Conservation (phyloP, 305 asterid species). For the Striga hermonthica region DNA sequence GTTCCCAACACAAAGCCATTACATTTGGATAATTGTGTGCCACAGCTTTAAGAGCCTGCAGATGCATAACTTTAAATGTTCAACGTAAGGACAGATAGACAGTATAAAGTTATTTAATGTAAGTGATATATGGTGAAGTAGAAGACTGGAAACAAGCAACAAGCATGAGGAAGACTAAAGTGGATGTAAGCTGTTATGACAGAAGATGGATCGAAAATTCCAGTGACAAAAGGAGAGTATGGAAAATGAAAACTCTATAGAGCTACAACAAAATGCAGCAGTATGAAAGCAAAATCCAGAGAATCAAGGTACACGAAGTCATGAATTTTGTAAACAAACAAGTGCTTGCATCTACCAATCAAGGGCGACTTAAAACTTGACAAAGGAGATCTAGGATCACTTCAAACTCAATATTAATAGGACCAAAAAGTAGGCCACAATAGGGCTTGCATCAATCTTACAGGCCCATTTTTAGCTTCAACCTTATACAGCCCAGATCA, state of each 20-base stretch:
- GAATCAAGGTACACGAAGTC: not conserved
- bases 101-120: slow-evolving; percentile 7
- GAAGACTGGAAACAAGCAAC: slow-evolving; percentile 5
- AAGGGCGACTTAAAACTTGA: not conserved
- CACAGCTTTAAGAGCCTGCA: slow-evolving; percentile 85
- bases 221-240: not conserved
- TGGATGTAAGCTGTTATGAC: slow-evolving; percentile 2
- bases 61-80: slow-evolving; percentile 29
- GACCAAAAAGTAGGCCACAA: not conserved
- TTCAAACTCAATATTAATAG: slow-evolving; percentile 12
- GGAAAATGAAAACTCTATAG: not conserved
- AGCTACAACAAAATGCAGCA: not conserved
- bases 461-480: slow-evolving; percentile 6
- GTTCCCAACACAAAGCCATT: slow-evolving; percentile 70
- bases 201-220: not conserved
- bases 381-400: slow-evolving; percentile 11
- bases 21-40: slow-evolving; percentile 91
- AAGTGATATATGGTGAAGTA: slow-evolving; percentile 12
- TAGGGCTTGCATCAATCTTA: not conserved
- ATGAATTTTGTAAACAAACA: not conserved
- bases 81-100: slow-evolving; percentile 1
- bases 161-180: slow-evolving; percentile 14
- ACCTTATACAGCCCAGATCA: slow-evolving; percentile 5
- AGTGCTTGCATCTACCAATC: no score
- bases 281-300: not conserved